Percentiles rank a stretch among this genome's conserved stretches.
These are phyloP conservation scores for Talaromyces wortmannii DNA, from an alignment of 495 filamentous ascomycete genomes.

Conservation along the genomic window DNA sequence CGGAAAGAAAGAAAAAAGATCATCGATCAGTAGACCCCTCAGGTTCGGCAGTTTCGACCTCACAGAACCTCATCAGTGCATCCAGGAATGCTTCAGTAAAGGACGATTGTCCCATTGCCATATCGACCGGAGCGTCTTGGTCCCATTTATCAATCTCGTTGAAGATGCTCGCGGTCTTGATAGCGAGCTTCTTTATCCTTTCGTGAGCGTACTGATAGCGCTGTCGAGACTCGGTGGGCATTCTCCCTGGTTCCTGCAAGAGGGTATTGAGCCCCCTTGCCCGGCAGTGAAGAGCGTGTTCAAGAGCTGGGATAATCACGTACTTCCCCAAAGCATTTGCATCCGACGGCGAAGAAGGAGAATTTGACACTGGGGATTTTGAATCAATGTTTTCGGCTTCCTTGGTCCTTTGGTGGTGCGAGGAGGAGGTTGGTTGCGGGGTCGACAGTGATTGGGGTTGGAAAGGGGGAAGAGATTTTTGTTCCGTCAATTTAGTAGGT, in stretches of 20 bases:
- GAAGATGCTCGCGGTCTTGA: constrained; percentile 69
- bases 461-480: constrained; percentile 21
- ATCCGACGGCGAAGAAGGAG: constrained; percentile 10
- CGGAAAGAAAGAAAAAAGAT: not conserved
- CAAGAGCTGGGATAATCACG: constrained; percentile 85
- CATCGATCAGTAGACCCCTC: not conserved
- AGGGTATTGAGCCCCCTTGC: constrained; percentile 20
- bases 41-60: constrained; percentile 3
- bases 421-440: constrained; percentile 8
- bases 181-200: constrained; percentile 68
- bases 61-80: constrained; percentile 49
- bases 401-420: not conserved
- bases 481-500: constrained; percentile 13
- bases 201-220: constrained; percentile 72
- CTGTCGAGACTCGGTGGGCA: constrained; percentile 21
- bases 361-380: not conserved
- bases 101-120: constrained; percentile 41
- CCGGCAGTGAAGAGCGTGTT: constrained; percentile 78
- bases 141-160: constrained; percentile 85
- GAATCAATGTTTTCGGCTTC: not conserved
- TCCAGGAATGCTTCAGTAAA: constrained; percentile 91
- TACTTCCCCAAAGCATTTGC: constrained; percentile 59
- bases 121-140: constrained; percentile 72
- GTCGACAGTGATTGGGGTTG: constrained; percentile 15
- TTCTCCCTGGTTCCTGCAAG: constrained; percentile 1